Evolutionary conservation across 345 rosid species (phyloP), one percentile per base, ranked within the genome.

Genomic region (Syzygium jambos): DNA sequence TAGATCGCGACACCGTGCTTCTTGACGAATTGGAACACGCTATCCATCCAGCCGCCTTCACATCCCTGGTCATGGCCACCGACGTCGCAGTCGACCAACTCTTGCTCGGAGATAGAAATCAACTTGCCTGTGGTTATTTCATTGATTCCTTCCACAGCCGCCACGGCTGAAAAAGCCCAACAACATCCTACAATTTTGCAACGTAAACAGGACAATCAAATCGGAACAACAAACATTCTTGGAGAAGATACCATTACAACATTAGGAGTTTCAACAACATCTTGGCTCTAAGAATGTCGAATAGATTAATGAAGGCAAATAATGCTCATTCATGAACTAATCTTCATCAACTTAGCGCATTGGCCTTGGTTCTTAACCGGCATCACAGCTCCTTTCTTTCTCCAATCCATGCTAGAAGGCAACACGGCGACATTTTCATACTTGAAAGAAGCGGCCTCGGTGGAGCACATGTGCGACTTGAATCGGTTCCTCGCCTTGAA

Each of bases 371-470:
- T 63, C 86, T 92, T 92, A 59, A 93, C 84, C 16, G 90, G 65
- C 34, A 90, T 91, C 30, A 93, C 93, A 57, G 93, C 95, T 84
- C 94, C 95, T 80, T 90, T 88, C 15, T 90, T 83, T 84, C 95
- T 90, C 93, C 94, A 91, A 51, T 93, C 94, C 87, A 93, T 87
- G 53, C 86, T 84, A 34, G 85, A 56, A 2, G 94, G 93, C 59
- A 93, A 89, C 7, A 14, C 23, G 7, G 91, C 88, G n/a, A 91
- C 88, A 85, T 92, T 91, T 77, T 85, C 89, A 55, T 92, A 92
- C 90, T 77, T 91, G 54, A 89, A 86, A 61, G 87, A 73, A 65
- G 84, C 85, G 25, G 15, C 85, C 17, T 85, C 51, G 14, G 78
- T 4, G 63, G 59, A 59, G 61, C 78, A 46, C 78, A 57, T 41